These are phyloP conservation scores for Paracorniculantispora psalliotae DNA, from an alignment of 2,329 filamentous ascomycete species.

Conservation along the genomic window DNA sequence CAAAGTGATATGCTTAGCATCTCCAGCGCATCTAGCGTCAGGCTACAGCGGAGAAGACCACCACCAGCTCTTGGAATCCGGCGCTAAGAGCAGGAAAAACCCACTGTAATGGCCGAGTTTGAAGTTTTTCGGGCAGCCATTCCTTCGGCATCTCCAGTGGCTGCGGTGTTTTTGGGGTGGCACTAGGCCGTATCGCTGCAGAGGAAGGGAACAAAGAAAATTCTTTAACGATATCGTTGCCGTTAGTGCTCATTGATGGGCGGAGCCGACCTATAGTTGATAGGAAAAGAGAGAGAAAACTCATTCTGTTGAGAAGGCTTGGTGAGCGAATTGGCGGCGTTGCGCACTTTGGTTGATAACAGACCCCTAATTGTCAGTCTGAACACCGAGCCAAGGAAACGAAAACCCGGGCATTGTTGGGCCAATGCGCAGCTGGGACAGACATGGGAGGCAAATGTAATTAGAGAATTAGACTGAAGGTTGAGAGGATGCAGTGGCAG, in stretches of 20 bases:
- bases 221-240: neutral
- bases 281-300: neutral
- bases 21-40: neutral
- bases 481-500: neutral
- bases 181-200: neutral
- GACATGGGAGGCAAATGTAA: slow-evolving; percentile 1
- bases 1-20: neutral
- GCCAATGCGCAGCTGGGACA: slow-evolving; percentile 1
- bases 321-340: neutral
- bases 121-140: neutral
- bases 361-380: neutral
- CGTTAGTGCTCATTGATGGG: neutral
- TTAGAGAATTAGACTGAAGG: neutral
- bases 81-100: neutral
- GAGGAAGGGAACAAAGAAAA: neutral
- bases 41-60: neutral
- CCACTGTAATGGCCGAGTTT: neutral
- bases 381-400: neutral
- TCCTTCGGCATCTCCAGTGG: neutral
- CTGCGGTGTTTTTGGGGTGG: neutral
- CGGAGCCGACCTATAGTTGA: neutral
- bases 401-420: neutral
- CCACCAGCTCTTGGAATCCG: neutral
- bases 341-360: neutral
- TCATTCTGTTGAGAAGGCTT: neutral